A percentile compares a stretch with the other conserved stretches of the same genome.
Evolutionary conservation across 257 asterid genomes (phyloP).

Genomic region (Paulownia fortunei): DNA sequence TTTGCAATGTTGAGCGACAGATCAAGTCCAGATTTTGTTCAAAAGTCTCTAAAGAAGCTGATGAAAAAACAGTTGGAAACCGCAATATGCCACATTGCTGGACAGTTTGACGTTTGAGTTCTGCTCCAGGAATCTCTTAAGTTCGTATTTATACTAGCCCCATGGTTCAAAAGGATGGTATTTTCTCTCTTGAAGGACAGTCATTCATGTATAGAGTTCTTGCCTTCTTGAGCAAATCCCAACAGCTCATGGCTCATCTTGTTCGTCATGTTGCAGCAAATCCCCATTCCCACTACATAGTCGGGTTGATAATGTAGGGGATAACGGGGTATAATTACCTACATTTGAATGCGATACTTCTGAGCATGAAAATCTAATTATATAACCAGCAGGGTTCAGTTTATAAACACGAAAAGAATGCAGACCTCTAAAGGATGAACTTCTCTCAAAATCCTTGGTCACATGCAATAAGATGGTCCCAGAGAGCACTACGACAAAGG

Average conservation of each 20-base stretch:
- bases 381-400: not conserved
- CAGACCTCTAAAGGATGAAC: conserved; percentile 71
- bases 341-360: conserved; percentile 10
- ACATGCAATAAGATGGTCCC: conserved; percentile 79
- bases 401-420: not conserved
- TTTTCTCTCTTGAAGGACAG: not conserved
- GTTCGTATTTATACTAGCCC: not conserved
- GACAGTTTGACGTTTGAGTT: not conserved
- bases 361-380: conserved; percentile 7
- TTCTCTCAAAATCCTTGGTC: conserved; percentile 74
- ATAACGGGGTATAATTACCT: conserved; percentile 67
- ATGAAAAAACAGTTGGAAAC: not conserved
- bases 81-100: conserved; percentile 3
- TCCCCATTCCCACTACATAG: conserved; percentile 65
- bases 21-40: not conserved
- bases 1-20: not conserved
- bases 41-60: conserved; percentile 8
- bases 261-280: conserved; percentile 46
- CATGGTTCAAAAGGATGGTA: not conserved
- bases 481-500: conserved; percentile 73
- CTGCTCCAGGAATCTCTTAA: not conserved
- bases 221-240: conserved; percentile 45
- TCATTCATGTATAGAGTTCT: conserved; percentile 37
- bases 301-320: conserved; percentile 68
- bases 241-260: conserved; percentile 41